These are phyloP conservation scores for Penicillium italicum DNA, from an alignment of 2,329 filamentous ascomycete genomes.

Conservation along the genomic window DNA sequence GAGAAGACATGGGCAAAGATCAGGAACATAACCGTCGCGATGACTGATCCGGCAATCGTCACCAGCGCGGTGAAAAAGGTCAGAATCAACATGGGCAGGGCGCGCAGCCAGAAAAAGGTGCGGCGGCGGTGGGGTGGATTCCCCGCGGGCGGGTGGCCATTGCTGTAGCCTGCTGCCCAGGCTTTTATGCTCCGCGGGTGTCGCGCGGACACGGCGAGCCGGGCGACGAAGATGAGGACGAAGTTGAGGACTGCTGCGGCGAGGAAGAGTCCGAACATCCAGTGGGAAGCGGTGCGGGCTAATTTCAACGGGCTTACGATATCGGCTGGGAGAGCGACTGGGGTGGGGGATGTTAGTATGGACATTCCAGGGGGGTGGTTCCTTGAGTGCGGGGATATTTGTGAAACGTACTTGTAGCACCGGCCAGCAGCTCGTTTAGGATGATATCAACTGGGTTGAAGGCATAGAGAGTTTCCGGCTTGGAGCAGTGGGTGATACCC, in stretches of 20 bases:
- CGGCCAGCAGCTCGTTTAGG: conserved; percentile 71
- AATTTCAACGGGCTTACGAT: conserved; percentile 71
- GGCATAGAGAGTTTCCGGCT: conserved; percentile 70
- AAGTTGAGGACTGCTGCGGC: conserved; percentile 66
- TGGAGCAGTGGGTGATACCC: conserved; percentile 69
- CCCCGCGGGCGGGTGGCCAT: neutral
- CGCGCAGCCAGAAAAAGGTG: conserved; percentile 46
- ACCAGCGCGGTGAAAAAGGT: conserved; percentile 65
- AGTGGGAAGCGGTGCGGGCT: conserved; percentile 68
- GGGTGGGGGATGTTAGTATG: neutral
- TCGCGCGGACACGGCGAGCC: conserved; percentile 47
- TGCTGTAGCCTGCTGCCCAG: conserved; percentile 22
- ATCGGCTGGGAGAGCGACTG: conserved; percentile 70
- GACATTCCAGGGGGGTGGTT: neutral
- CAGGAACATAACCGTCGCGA: conserved; percentile 79
- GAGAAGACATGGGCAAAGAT: conserved; percentile 76
- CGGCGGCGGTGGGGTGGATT: conserved; percentile 36
- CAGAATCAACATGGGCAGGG: conserved; percentile 65
- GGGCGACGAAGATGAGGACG: conserved; percentile 65
- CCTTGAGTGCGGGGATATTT: neutral
- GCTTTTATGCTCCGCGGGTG: conserved; percentile 34
- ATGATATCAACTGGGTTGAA: conserved; percentile 87
- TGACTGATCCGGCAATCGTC: conserved; percentile 64
- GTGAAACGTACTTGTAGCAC: conserved; percentile 62
- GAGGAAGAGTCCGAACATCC: conserved; percentile 90